Evolutionary conservation across 1,284 basidiomycete species (phyloP).

Genomic region (Amylostereum chailletii): DNA sequence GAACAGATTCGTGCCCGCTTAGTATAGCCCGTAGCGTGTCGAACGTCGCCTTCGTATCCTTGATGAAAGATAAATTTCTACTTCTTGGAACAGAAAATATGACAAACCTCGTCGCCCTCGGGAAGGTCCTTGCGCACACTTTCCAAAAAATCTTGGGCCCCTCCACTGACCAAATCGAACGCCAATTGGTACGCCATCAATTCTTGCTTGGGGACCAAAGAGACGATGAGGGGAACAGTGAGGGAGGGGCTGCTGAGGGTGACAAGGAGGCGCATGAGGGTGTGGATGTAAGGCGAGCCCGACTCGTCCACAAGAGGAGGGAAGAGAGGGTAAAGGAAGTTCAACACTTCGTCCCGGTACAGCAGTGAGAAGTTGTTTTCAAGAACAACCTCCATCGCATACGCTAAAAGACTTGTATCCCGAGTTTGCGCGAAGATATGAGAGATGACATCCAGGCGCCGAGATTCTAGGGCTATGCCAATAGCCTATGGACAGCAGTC

Average conservation of each 20-base stretch:
- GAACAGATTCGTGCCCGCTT: conserved; percentile 83
- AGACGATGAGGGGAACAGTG: conserved; percentile 63
- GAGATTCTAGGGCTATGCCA: conserved; percentile 88
- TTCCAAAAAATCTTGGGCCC: conserved; percentile 86
- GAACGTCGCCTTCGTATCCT: conserved; percentile 56
- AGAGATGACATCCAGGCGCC: conserved; percentile 77
- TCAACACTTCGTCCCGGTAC: conserved; percentile 78
- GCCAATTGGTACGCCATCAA: conserved; percentile 88
- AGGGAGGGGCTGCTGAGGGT: conserved; percentile 74
- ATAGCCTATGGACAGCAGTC: conserved; percentile 55
- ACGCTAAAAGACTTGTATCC: conserved; percentile 75
- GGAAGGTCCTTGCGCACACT: conserved; percentile 57
- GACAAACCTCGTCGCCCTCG: conserved; percentile 51
- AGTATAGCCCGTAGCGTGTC: conserved; percentile 76
- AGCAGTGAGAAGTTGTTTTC: conserved; percentile 76
- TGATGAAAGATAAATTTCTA: background rate
- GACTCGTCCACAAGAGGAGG: conserved; percentile 59
- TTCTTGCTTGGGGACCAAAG: conserved; percentile 62
- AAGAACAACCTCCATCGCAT: conserved; percentile 84
- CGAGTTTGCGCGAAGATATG: conserved; percentile 64
- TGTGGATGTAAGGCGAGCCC: conserved; percentile 65
- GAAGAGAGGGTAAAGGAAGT: conserved; percentile 80
- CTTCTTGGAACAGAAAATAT: background rate
- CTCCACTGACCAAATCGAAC: conserved; percentile 90
- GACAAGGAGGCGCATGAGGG: conserved; percentile 82